phyloP scores from a whole-genome alignment of 257 asterid genomes.

The Petunia axillaris region DNA sequence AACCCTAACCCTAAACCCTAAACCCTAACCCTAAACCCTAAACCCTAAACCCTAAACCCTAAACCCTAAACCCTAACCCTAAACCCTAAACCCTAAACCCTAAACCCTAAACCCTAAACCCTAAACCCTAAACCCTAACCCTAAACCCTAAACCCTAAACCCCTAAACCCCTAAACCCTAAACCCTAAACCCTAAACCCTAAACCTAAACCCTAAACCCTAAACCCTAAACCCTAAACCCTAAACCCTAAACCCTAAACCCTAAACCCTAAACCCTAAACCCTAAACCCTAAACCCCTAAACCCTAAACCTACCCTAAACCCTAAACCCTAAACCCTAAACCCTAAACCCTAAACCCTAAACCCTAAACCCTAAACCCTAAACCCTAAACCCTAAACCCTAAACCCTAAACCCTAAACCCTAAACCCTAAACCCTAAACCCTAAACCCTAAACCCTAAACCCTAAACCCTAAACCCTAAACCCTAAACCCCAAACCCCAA shows the following conservation, averaged over 20 bases:
- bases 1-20: constrained; percentile 11
- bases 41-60: constrained; percentile 24
- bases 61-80: constrained; percentile 8
- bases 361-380: constrained; percentile 17
- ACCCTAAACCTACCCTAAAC: constrained; percentile 5
- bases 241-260: background rate
- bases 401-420: constrained; percentile 23
- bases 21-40: constrained; percentile 20
- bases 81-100: constrained; percentile 25
- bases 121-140: constrained; percentile 18
- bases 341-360: constrained; percentile 19
- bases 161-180: constrained; percentile 6
- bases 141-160: constrained; percentile 15
- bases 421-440: constrained; percentile 9
- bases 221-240: background rate
- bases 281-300: background rate
- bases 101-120: constrained; percentile 1
- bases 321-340: constrained; percentile 11
- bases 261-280: background rate
- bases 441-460: background rate
- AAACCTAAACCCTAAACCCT: constrained; percentile 1
- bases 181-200: constrained; percentile 10
- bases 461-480: constrained; percentile 3
- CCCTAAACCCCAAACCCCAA: background rate
- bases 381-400: constrained; percentile 25